phyloP scores from a whole-genome alignment of 306 rosid species.

The Pueraria montana region DNA sequence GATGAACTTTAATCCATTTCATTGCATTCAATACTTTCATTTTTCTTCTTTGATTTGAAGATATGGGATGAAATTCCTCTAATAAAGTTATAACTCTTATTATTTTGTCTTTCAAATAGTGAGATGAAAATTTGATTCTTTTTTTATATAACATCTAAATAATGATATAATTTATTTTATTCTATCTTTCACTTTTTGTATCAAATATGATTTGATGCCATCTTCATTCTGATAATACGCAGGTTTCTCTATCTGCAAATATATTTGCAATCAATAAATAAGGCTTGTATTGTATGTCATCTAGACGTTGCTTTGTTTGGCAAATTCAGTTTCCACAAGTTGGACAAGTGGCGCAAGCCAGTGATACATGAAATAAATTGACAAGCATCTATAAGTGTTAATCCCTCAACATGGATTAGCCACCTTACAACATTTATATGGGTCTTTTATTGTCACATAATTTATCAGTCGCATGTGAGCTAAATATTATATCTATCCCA shows the following conservation, averaged over 20 bases:
- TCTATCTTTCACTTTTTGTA: too few relatives aligned
- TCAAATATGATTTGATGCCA: not conserved
- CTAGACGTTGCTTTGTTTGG: not conserved
- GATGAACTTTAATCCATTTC: slow-evolving; percentile 4
- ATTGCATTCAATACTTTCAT: not conserved
- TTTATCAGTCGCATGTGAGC: too few relatives aligned
- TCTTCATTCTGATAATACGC: not conserved
- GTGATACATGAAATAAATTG: not conserved
- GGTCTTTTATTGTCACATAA: too few relatives aligned
- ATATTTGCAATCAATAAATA: not conserved
- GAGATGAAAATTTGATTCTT: too few relatives aligned
- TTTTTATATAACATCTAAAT: too few relatives aligned
- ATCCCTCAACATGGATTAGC: not conserved
- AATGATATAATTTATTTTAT: too few relatives aligned
- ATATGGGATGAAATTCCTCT: not conserved
- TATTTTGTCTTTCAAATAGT: not conserved
- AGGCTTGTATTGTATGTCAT: not conserved
- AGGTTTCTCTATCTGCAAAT: not conserved
- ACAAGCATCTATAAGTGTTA: not conserved
- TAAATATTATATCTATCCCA: not conserved
- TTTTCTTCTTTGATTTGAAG: not conserved
- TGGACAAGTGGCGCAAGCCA: too few relatives aligned
- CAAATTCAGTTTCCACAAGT: not conserved
- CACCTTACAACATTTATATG: too few relatives aligned
- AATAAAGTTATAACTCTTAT: slow-evolving; percentile 1